phyloP scores from a whole-genome alignment of 225 moss, liverwort and hornwort species.

The Antitrichia curtipendula region DNA sequence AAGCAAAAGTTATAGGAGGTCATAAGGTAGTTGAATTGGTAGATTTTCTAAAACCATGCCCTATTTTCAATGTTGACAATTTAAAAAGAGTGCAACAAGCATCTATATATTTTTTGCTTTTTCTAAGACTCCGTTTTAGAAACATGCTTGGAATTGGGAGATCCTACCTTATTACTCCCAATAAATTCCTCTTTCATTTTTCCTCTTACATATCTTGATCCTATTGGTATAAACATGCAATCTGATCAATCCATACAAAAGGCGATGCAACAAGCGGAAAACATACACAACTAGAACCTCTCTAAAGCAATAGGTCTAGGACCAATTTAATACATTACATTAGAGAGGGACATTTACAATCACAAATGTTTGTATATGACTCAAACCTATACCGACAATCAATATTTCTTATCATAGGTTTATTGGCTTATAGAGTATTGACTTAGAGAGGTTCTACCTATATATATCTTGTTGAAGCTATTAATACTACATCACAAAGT shows the following conservation, averaged over 20 bases:
- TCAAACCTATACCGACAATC: no score
- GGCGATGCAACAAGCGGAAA: no score
- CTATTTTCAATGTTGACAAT: background rate
- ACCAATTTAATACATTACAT: no score
- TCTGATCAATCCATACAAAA: background rate
- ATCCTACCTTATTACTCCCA: background rate
- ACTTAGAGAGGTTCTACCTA: no score
- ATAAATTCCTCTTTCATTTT: background rate
- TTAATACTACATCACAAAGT: no score
- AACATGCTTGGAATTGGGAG: background rate
- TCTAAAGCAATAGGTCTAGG: no score
- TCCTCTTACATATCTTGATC: background rate
- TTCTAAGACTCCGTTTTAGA: rapidly evolving
- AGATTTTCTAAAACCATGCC: background rate
- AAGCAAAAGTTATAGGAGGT: background rate
- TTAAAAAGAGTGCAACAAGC: background rate
- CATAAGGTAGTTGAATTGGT: background rate
- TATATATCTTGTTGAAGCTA: no score
- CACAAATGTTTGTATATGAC: no score
- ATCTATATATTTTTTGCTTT: rapidly evolving
- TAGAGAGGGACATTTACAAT: no score
- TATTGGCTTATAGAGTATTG: no score
- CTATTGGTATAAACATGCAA: background rate
- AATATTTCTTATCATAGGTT: no score
- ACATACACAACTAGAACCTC: background rate